Base-by-base conservation (phyloP, 2,329 filamentous ascomycete genomes). In the Calonectria honghensis region DNA sequence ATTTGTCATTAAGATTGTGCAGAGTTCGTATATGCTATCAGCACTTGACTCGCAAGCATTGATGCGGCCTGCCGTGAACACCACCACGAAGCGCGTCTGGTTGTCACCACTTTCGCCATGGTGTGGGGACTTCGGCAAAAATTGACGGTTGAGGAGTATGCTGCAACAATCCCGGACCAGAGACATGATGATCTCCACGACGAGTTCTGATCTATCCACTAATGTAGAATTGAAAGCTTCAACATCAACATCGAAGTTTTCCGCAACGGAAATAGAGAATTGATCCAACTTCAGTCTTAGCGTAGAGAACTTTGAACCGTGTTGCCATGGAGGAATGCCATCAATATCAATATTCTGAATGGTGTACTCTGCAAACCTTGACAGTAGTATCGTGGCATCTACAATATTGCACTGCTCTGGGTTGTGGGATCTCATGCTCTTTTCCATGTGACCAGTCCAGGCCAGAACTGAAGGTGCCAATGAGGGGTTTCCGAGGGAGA, bases 21-120 rank as follows among this genome's bases (percentile, higher is more conserved):
- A 67, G 7, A 67, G 48, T 31, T 67, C 64, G 18, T 67, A 67
- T 24, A 67, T 67, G 18, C 48, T 67, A 13, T 67, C 64, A 11
- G 64, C 64, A 16, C 64, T 67, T 9, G 64, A 48, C 16, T 67
- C 45, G 48, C 64, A 67, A 29, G 45, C 64, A 11, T 67, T 37
- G 24, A 67, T 52, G 2, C 64, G 29, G 16, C 64, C 45, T 18
- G 48, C 45, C 4, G 39, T 1, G 52, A 67, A 67, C 1, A 6
- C 52, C n/a, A 16, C 24, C 13, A 48, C 10, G 6, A 24, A 24
- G 20, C 37, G 64, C 4, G 64, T 27, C 1, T 39, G 10, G 6
- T 6, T 29, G 13, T 52, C 11, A 2, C 29, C 31, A 37, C 16
- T 27, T 16, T 52, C 4, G 1, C 18, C 10, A 9, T 24, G 2